phyloP scores from a whole-genome alignment of 495 filamentous ascomycete species.

The Aspergillus homomorphus region DNA sequence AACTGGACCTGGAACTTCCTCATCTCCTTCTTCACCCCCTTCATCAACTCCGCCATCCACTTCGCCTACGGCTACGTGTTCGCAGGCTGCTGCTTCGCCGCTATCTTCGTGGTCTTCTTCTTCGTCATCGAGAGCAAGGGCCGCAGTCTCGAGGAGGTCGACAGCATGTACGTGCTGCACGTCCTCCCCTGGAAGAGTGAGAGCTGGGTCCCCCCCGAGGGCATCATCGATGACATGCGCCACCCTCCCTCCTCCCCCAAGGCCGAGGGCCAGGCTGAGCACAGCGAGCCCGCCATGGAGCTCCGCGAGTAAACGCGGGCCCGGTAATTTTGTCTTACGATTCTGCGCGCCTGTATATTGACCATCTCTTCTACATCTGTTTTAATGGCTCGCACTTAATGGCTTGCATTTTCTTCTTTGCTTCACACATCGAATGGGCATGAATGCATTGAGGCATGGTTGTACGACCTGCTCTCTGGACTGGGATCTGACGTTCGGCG shows the following conservation, averaged over 20 bases:
- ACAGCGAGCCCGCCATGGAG: conserved; percentile 21
- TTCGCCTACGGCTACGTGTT: conserved; percentile 81
- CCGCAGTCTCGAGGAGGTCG: conserved; percentile 72
- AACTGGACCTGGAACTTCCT: conserved; percentile 95
- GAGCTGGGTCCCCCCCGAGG: conserved; percentile 55
- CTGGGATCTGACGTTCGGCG: neutral
- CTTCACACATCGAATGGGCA: neutral
- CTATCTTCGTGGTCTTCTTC: conserved; percentile 67
- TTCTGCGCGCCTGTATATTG: conserved; percentile 4
- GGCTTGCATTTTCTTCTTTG: neutral
- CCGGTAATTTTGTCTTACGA: neutral
- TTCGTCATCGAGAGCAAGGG: conserved; percentile 72
- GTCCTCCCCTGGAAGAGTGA: conserved; percentile 65
- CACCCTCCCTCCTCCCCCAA: conserved; percentile 13
- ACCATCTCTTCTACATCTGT: conserved; percentile 1
- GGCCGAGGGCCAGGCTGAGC: conserved; percentile 16
- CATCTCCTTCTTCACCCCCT: conserved; percentile 80
- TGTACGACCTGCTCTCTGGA: neutral
- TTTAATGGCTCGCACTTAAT: conserved; percentile 1
- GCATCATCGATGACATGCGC: conserved; percentile 35
- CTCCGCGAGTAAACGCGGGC: conserved; percentile 19
- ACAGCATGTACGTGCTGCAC: conserved; percentile 77
- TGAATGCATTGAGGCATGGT: neutral
- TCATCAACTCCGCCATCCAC: conserved; percentile 64
- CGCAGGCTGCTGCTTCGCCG: conserved; percentile 64